phyloP scores from a whole-genome alignment of 2,329 filamentous ascomycete genomes.

The Claviceps digitariae region DNA sequence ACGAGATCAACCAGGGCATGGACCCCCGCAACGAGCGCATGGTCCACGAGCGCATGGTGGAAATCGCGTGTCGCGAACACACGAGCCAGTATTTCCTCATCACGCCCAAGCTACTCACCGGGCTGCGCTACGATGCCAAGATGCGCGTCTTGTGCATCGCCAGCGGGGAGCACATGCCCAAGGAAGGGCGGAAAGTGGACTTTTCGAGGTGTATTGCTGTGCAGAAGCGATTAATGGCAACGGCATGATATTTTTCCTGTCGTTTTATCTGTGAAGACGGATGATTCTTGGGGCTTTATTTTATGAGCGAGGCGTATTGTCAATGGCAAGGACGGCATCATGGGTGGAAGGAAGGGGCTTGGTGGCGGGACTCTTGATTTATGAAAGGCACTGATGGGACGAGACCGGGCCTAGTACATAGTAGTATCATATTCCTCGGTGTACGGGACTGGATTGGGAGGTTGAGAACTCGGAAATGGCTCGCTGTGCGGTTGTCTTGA shows the following conservation, averaged over 20 bases:
- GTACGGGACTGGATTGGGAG: too few relatives aligned
- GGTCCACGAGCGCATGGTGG: slow-evolving; percentile 95
- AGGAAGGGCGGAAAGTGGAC: slow-evolving; percentile 36
- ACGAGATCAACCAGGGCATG: slow-evolving; percentile 99
- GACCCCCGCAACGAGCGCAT: slow-evolving; percentile 96
- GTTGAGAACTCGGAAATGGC: too few relatives aligned
- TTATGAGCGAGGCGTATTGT: too few relatives aligned
- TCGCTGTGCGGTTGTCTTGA: too few relatives aligned
- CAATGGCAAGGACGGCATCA: too few relatives aligned
- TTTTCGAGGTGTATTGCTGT: slow-evolving; percentile 32
- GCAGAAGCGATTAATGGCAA: slow-evolving; percentile 26
- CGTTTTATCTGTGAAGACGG: background rate
- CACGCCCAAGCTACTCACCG: slow-evolving; percentile 84
- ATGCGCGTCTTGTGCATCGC: slow-evolving; percentile 94
- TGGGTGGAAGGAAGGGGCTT: too few relatives aligned
- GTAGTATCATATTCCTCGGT: too few relatives aligned
- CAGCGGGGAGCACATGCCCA: slow-evolving; percentile 63
- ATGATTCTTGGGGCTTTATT: too few relatives aligned
- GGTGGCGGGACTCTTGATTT: too few relatives aligned
- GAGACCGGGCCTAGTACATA: too few relatives aligned
- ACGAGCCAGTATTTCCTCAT: slow-evolving; percentile 89
- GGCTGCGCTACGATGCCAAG: slow-evolving; percentile 70
- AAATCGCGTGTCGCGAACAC: slow-evolving; percentile 80
- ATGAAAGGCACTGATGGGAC: too few relatives aligned
- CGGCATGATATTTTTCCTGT: slow-evolving; percentile 9